Conservation (phyloP, 169 alveolate genomes). For the Eimeria acervulina region DNA sequence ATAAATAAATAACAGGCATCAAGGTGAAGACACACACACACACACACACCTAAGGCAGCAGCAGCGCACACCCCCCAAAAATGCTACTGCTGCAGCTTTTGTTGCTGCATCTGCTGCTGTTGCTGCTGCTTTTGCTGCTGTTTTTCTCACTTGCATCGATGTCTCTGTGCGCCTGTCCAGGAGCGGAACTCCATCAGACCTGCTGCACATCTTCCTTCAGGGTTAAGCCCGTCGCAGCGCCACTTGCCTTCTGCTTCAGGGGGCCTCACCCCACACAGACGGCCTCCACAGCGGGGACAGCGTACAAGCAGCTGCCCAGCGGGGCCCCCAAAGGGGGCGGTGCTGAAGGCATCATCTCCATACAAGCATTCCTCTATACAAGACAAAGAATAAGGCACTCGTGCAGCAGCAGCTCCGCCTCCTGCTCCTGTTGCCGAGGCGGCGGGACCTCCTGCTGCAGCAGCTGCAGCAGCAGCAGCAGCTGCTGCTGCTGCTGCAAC, state of each 20-base stretch:
- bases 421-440: slow-evolving; percentile 21
- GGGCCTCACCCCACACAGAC: neutral
- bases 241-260: slow-evolving; percentile 75
- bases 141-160: slow-evolving; percentile 53
- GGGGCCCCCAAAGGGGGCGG: slow-evolving; percentile 5
- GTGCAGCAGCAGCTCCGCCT: slow-evolving; percentile 17
- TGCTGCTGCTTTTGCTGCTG: neutral
- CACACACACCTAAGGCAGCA: too few species aligned
- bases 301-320: neutral
- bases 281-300: slow-evolving; percentile 77
- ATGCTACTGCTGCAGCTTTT: too few species aligned
- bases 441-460: neutral
- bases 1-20: too few species aligned
- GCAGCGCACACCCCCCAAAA: too few species aligned
- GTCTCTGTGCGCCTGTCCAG: slow-evolving; percentile 73
- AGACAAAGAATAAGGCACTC: neutral
- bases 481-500: neutral
- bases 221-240: slow-evolving; percentile 79
- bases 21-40: too few species aligned
- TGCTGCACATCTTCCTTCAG: slow-evolving; percentile 68
- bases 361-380: neutral
- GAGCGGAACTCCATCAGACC: slow-evolving; percentile 70
- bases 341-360: neutral
- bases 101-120: neutral
- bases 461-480: neutral